phyloP scores from a whole-genome alignment of 192 early-diverging fungal genomes.

The Coemansia sp. region DNA sequence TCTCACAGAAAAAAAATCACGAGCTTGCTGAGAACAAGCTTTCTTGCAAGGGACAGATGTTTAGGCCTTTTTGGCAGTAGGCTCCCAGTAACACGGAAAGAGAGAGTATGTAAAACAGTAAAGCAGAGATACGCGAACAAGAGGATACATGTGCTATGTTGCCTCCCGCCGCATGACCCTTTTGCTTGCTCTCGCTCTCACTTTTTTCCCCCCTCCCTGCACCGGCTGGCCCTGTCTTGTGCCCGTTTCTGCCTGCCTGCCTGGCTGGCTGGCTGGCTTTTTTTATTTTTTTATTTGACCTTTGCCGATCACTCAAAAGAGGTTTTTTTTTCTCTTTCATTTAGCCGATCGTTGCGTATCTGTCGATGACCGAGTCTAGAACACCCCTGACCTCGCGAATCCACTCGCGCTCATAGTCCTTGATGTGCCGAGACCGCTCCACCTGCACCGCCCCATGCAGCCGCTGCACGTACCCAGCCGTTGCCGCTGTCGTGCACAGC shows the following conservation, averaged over 20 bases:
- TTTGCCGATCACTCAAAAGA: not conserved
- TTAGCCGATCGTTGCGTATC: slow-evolving; percentile 17
- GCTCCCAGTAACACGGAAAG: too few species aligned
- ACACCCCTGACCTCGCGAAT: slow-evolving; percentile 26
- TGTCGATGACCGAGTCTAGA: slow-evolving; percentile 40
- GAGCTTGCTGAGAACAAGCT: not conserved
- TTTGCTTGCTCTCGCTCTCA: too few species aligned
- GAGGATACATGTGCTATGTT: too few species aligned
- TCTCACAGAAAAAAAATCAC: not conserved
- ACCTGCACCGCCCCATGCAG: slow-evolving; percentile 23
- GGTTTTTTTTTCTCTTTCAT: not conserved
- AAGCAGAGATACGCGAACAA: too few species aligned
- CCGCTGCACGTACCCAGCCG: slow-evolving; percentile 23
- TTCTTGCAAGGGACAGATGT: too few species aligned
- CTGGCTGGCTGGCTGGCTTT: too few species aligned
- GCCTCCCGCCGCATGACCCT: not conserved
- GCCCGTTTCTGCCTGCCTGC: not conserved
- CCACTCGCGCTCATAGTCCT: slow-evolving; percentile 49
- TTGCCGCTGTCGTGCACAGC: slow-evolving; percentile 31
- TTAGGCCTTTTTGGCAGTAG: too few species aligned
- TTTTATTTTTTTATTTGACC: too few species aligned
- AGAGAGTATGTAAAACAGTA: too few species aligned
- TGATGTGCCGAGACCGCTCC: slow-evolving; percentile 31
- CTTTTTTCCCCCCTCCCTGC: not conserved
- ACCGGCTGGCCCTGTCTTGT: not conserved